Conservation (phyloP, 176 grass and related monocot species). For the Pontederia crassipes region DNA sequence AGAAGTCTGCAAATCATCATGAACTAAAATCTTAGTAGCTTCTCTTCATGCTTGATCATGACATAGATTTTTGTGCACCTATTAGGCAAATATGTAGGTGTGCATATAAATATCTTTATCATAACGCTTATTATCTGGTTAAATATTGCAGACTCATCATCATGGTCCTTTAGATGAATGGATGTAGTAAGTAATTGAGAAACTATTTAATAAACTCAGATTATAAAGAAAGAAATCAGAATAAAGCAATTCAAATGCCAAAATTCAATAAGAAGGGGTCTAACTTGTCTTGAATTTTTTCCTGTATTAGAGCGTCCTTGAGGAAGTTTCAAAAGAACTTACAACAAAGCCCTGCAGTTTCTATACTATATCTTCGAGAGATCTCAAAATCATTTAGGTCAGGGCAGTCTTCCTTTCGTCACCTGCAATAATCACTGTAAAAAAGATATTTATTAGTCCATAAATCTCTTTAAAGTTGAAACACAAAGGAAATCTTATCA, state of each 20-base stretch:
- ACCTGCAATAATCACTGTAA: slow-evolving; percentile 30
- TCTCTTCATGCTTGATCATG: too few relatives aligned
- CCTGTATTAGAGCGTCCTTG: background rate
- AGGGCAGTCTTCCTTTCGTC: slow-evolving; percentile 69
- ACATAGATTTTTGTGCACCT: too few relatives aligned
- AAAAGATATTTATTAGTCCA: slow-evolving; percentile 15
- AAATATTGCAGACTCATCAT: too few relatives aligned
- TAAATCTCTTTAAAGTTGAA: background rate
- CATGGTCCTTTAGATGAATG: too few relatives aligned
- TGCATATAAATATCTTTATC: too few relatives aligned
- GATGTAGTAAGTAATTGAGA: too few relatives aligned
- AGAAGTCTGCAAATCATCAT: too few relatives aligned
- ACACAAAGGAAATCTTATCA: too few relatives aligned
- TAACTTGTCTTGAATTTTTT: background rate
- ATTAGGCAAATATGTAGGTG: too few relatives aligned
- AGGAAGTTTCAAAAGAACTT: slow-evolving; percentile 36
- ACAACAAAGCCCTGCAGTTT: slow-evolving; percentile 90
- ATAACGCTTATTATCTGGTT: too few relatives aligned
- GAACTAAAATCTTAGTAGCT: too few relatives aligned
- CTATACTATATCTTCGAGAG: slow-evolving; percentile 67
- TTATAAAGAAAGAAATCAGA: background rate
- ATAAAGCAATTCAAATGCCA: background rate
- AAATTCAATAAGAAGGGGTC: background rate
- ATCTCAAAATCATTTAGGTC: slow-evolving; percentile 64
- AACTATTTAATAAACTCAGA: too few relatives aligned